These are phyloP conservation scores for Aspergillus haitiensis DNA, from an alignment of 495 filamentous ascomycete genomes.

Conservation along the genomic window DNA sequence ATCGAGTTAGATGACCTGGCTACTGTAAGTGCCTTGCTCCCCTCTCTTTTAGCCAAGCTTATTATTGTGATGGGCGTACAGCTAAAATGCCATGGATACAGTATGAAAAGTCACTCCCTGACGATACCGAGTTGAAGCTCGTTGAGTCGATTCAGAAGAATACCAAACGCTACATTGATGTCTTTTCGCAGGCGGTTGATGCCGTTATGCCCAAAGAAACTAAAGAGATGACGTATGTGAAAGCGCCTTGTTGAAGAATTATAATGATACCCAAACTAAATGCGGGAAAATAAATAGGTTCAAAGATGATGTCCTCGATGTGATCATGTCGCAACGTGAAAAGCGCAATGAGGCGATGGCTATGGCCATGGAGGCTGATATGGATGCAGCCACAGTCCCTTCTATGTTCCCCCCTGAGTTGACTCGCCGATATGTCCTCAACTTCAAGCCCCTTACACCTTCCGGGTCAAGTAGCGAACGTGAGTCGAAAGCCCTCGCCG, in stretches of 20 bases:
- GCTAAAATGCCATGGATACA: conserved; percentile 31
- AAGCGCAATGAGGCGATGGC: conserved; percentile 77
- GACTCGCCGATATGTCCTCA: conserved; percentile 89
- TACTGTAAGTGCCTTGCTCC: conserved; percentile 49
- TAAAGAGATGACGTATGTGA: conserved; percentile 69
- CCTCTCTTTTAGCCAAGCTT: neutral
- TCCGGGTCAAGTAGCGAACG: conserved; percentile 63
- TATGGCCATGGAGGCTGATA: conserved; percentile 65
- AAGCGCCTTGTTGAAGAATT: neutral
- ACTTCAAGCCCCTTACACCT: conserved; percentile 85
- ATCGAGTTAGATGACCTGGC: conserved; percentile 89
- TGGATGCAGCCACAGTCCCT: conserved; percentile 53
- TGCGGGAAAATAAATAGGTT: conserved; percentile 53
- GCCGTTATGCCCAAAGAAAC: conserved; percentile 78
- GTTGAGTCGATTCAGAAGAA: conserved; percentile 85
- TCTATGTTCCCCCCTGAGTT: conserved; percentile 84
- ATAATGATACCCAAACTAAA: conserved; percentile 2
- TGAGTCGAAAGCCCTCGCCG: conserved; percentile 77
- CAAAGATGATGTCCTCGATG: conserved; percentile 96
- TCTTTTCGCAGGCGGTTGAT: conserved; percentile 86
- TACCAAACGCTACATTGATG: conserved; percentile 92
- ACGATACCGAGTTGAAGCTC: conserved; percentile 65
- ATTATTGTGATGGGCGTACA: too few relatives aligned
- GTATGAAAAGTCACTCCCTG: conserved; percentile 70
- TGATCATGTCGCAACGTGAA: conserved; percentile 88